Evolutionary conservation across 352 stramenopile species (phyloP), one percentile per base, ranked within the genome.

Genomic region (Phytopythium helicoides): DNA sequence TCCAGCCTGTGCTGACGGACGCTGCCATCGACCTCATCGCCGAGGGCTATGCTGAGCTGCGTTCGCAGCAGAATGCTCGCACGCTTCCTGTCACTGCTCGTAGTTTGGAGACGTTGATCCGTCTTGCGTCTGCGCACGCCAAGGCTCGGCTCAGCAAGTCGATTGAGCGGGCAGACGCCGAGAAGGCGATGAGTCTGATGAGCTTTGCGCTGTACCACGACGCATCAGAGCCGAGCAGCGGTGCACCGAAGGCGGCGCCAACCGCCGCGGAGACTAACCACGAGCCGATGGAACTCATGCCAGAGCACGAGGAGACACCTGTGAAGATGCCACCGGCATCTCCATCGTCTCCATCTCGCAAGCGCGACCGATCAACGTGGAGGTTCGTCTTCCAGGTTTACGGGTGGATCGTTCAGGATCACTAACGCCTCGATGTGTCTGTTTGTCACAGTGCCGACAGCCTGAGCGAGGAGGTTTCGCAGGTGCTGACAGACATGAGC

Each of bases 71-170:
- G 71, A 97, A 97, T 48, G 85, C 67, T 61, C 66, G 88, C 26
- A 98, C 92, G 35, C 71, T 98, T 2, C 94, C 94, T 10, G 96
- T 99, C 25, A 99, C 98, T 14, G 97, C 97, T 11, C 97, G 98
- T 90, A 97, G 87, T 64, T 71, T 99, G 41, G 98, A 99, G 69
- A 99, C 97, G 25, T 81, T 99, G n/a, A 99, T 99, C 80, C 96
- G 98, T 74, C 65, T 99, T 15, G 87, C 95, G 5, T 99, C 92
- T 28, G 98, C 98, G 15, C 97, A 99, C 60, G 97, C 98, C 5
- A 99, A 99, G 71, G 74, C 89, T 19, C 87, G 96, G 1, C 65
- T 98, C 60, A 96, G 86, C 66, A 90, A 91, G 60, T 79, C 76
- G 10, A 91, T 97, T 26, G 87, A 96, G 53, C 54, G 66, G 37